Conservation (phyloP, 2,329 filamentous ascomycete species). For the Cadophora sp. region DNA sequence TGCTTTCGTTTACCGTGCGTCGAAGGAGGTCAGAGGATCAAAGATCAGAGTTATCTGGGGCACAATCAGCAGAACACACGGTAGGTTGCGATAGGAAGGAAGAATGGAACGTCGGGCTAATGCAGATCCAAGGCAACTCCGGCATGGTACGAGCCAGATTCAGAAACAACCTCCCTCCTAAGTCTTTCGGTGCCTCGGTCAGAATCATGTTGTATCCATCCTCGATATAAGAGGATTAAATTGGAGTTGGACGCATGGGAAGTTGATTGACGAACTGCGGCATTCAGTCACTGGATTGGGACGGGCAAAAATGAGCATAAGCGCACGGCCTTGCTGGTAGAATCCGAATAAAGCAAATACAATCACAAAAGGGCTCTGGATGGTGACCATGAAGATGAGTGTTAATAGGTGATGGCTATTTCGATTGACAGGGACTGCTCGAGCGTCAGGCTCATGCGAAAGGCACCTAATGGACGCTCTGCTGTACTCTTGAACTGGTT, state of each 20-base stretch:
- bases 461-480: background rate
- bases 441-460: background rate
- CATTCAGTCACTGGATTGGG: conserved; percentile 56
- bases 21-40: conserved; percentile 93
- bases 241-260: conserved; percentile 55
- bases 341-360: conserved; percentile 57
- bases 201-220: conserved; percentile 98
- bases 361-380: conserved; percentile 36
- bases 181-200: conserved; percentile 95
- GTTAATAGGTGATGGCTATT: conserved; percentile 15
- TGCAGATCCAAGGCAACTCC: conserved; percentile 76
- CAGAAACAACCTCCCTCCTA: conserved; percentile 91
- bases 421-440: conserved; percentile 9
- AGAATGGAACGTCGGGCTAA: conserved; percentile 24
- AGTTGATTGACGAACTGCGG: conserved; percentile 67
- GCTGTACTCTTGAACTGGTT: background rate
- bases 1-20: conserved; percentile 97
- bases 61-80: conserved; percentile 95
- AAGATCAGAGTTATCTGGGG: conserved; percentile 99
- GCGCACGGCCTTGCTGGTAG: conserved; percentile 60
- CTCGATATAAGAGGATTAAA: conserved; percentile 79
- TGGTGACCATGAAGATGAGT: conserved; percentile 28
- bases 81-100: conserved; percentile 57
- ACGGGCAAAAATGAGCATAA: conserved; percentile 55
- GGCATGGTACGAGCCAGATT: conserved; percentile 98